A percentile compares a stretch with the other conserved stretches of the same genome.
Evolutionary conservation across 352 stramenopile genomes (phyloP).

Genomic region (Phytophthora kernoviae): DNA sequence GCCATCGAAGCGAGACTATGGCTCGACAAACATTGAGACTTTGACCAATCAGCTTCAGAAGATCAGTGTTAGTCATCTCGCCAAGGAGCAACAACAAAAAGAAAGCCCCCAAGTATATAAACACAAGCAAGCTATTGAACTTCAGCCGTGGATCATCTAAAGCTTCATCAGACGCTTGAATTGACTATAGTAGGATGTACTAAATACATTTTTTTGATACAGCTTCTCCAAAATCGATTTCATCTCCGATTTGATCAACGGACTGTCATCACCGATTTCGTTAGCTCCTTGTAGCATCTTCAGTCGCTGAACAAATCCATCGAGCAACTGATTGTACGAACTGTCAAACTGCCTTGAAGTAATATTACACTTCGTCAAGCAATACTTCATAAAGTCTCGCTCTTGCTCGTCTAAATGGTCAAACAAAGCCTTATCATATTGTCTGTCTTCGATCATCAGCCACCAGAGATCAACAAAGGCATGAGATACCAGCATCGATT

Average conservation of each 20-base stretch:
- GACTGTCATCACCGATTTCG: conserved; percentile 4
- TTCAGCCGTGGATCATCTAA: conserved; percentile 1
- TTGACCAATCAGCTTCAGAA: conserved; percentile 20
- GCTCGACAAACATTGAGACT: conserved; percentile 14
- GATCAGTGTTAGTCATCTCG: conserved; percentile 11
- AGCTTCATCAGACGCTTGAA: too few species aligned
- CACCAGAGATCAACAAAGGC: conserved; percentile 9
- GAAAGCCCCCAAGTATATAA: conserved; percentile 8
- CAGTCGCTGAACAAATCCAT: conserved; percentile 1
- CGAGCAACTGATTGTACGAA: conserved; percentile 7
- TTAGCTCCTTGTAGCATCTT: conserved; percentile 2
- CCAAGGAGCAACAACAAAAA: conserved; percentile 6
- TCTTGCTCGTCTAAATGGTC: conserved; percentile 3
- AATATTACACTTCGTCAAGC: conserved; percentile 8
- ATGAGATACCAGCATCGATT: conserved; percentile 9
- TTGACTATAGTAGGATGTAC: conserved; percentile 7
- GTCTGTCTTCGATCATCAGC: not conserved
- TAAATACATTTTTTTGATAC: conserved; percentile 9
- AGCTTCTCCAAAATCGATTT: conserved; percentile 7
- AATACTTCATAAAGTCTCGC: conserved; percentile 13
- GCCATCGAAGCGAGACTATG: conserved; percentile 6
- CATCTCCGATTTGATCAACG: conserved; percentile 3
- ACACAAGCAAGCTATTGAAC: conserved; percentile 8
- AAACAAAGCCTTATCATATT: conserved; percentile 7
- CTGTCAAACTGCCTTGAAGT: conserved; percentile 9